Evolutionary conservation across 257 asterid genomes (phyloP), one percentile per base, ranked within the genome.

Genomic region (Lavandula angustifolia): DNA sequence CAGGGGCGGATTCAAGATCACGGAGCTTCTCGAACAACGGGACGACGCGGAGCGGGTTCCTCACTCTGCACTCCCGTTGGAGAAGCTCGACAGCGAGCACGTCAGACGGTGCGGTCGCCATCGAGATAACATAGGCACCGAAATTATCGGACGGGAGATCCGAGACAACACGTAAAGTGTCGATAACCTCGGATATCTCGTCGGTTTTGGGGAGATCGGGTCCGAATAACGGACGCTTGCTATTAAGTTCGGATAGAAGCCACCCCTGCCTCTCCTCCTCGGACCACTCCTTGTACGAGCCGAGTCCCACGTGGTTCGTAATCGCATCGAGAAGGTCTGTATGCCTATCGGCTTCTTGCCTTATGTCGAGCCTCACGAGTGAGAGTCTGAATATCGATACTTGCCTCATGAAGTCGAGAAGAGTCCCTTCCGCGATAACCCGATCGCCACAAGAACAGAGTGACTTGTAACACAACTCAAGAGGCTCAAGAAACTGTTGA

Each of bases 31-130:
- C 96, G 60, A 89, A 89, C 67, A 89, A 67, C 0, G 96, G 96
- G 16, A 86, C 95, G 17, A 89, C 96, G 66, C 96, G 73, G 38
- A 89, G 34, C 9, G 96, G 96, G 40, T 18, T 72, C 33, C 75
- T 64, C 38, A 89, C 94, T 11, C 66, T 76, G 74, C 94, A 89
- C 64, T 80, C 92, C 35, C 87, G 82, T 57, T 89, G 95, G 74
- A 89, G 46, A 54, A 89, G 91, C 77, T 89, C 96, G 0, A 89
- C 94, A 0, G 95, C 96, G 12, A 89, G 95, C 38, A 89, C 96
- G 65, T 89, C 96, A n/a, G 96, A 89, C 9, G 96, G 88, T 49
- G 95, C 78, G 8, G 96, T 89, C 3, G 96, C 95, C 95, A 89
- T 89, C 13, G 95, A 89, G 69, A 89, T 89, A 31, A 89, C 74